Base-by-base conservation (phyloP, 2,329 filamentous ascomycete species). In the Chalara sp. region DNA sequence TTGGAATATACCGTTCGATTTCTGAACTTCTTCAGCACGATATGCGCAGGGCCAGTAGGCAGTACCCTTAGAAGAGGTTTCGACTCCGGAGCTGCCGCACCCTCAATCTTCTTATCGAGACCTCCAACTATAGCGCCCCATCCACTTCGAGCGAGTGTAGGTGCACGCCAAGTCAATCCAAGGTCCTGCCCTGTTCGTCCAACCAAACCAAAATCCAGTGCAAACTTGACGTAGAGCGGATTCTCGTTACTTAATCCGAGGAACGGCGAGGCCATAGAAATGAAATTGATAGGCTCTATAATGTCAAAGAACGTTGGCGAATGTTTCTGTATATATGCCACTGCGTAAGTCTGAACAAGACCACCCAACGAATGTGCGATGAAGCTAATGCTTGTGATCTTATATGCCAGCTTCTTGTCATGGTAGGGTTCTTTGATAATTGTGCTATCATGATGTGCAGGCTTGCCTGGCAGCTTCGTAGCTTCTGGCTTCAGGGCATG, bases 251-350 rank as follows among this genome's bases (percentile, higher is more conserved):
- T 97, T 37, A 97, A 73, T 0, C 92, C 92, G 1, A 97, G 72
- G 58, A 96, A 89, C 0, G 92, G 92, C 1, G 91, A 86, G 12
- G 92, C 91, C 58, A 97, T 72, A 31, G 87, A 78, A 57, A 97
- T 86, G 63, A 97, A 97, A 65, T 96, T 96, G 65, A 96, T 75
- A 0, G 92, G 92, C 56, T 83, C 80, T 61, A 96, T 95, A 5
- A 83, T 72, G 46, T 91, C 79, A 61, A 97, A 97, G 66, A 97
- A 97, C 7, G 84, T 73, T 1, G 92, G 92, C 0, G 89, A 95
- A 66, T 97, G 90, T 65, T 96, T 96, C 61, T 96, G 87, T 44
- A 97, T 95, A 66, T 97, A 97, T 6, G 91, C 92, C 52, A 97
- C 84, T 2, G 92, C 92, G 65, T 97, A 97, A 0, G 87, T 95